phyloP scores from a whole-genome alignment of 495 filamentous ascomycete genomes.

The Baudoinia panamericana region DNA sequence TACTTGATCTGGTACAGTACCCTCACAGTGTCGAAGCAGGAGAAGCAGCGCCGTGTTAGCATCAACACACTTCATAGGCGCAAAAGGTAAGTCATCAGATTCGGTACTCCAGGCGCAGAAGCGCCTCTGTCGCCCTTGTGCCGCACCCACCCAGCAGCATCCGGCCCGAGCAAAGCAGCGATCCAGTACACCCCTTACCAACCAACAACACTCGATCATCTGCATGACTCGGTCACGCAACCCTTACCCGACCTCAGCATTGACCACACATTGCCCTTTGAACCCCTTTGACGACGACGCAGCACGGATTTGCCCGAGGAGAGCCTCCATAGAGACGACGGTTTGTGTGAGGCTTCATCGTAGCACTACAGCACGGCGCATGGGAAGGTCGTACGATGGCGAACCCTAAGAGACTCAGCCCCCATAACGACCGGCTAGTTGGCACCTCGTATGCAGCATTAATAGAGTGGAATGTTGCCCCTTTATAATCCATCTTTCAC shows the following conservation, averaged over 20 bases:
- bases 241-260: neutral
- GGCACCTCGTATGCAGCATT: too few relatives aligned
- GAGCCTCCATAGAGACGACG: too few relatives aligned
- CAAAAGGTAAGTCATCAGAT: constrained; percentile 1
- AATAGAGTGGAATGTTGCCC: too few relatives aligned
- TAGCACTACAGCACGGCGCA: constrained; percentile 3
- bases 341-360: too few relatives aligned
- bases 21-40: neutral
- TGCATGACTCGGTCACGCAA: constrained; percentile 10
- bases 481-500: too few relatives aligned
- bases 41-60: neutral
- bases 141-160: constrained; percentile 7
- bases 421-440: too few relatives aligned
- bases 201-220: constrained; percentile 6
- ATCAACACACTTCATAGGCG: neutral
- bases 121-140: too few relatives aligned
- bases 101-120: too few relatives aligned
- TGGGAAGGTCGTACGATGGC: too few relatives aligned
- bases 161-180: constrained; percentile 16
- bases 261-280: constrained; percentile 3
- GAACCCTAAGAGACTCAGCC: too few relatives aligned
- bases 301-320: constrained; percentile 1
- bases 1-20: neutral
- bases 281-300: constrained; percentile 16
- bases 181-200: constrained; percentile 5